phyloP scores from a whole-genome alignment of 1,284 basidiomycete genomes.

The Marasmius tenuissimus region DNA sequence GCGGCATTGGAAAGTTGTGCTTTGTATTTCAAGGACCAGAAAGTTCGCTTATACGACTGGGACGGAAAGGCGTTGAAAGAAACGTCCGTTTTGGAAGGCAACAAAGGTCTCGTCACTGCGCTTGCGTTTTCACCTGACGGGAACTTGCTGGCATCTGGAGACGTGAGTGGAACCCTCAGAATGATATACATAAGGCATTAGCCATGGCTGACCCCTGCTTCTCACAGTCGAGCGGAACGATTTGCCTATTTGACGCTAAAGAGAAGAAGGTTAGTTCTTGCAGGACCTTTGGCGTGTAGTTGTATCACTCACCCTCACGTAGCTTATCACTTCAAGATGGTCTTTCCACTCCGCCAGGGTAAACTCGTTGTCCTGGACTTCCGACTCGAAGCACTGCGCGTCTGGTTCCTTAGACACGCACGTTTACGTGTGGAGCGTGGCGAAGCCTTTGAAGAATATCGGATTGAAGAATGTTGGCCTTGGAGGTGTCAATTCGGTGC shows the following conservation, averaged over 20 bases:
- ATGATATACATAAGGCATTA: neutral
- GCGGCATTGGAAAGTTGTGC: neutral
- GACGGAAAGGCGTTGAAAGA: constrained; percentile 62
- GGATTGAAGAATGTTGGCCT: constrained; percentile 84
- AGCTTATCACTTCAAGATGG: constrained; percentile 79
- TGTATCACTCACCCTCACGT: constrained; percentile 4
- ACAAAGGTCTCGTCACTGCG: constrained; percentile 72
- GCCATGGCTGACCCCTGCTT: neutral
- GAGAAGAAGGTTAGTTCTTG: constrained; percentile 52
- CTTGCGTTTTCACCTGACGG: constrained; percentile 85
- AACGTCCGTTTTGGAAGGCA: constrained; percentile 61
- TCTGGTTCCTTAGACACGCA: constrained; percentile 92
- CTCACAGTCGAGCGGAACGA: constrained; percentile 70
- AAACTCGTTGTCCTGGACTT: constrained; percentile 77
- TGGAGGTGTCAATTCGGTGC: constrained; percentile 79
- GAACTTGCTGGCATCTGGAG: constrained; percentile 74
- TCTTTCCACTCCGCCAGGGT: constrained; percentile 87
- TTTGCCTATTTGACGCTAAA: constrained; percentile 75
- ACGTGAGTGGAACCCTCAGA: constrained; percentile 48
- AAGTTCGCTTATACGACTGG: constrained; percentile 74
- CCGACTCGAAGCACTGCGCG: constrained; percentile 74
- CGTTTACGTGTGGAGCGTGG: constrained; percentile 87
- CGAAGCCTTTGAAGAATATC: constrained; percentile 76
- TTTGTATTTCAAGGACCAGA: constrained; percentile 57
- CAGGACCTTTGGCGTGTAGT: constrained; percentile 12